Base-by-base conservation (phyloP, 2,329 filamentous ascomycete species). In the Aspergillus uvarum region DNA sequence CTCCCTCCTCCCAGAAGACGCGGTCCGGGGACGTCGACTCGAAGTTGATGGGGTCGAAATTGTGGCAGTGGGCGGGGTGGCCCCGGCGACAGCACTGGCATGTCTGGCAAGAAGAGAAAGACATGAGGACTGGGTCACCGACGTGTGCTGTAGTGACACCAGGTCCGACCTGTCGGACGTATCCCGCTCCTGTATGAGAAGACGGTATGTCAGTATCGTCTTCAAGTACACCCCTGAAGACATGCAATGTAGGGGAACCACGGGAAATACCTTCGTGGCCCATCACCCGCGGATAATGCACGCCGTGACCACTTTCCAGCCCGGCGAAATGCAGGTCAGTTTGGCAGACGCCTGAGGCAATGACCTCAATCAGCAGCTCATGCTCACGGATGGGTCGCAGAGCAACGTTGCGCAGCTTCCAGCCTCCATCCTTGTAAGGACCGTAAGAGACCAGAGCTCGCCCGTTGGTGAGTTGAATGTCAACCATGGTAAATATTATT, bases 311-410 rank as follows among this genome's bases (percentile, higher is more conserved):
- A 10, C 67, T 70, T 11, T 70, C 71, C 10, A 70, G 74, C 8
- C 77, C 74, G 2, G 79, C 81, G 54, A 82, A 77, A 29, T 80
- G 70, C 10, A 83, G 66, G 63, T 86, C 83, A 0, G 82, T 83
- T 60, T 86, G 83, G 62, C 83, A 86, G 53, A 86, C 78, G 0
- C 83, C 83, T 0, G 79, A 79, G 83, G 26, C 82, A 1, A 84
- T 74, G 59, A 85, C 80, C 47, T 83, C 80, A 3, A 85, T 78
- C 2, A 85, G 71, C 2, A 85, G 70, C 68, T 85, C 83, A 31
- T 82, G 78, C 1, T 79, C 72, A 6, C 56, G 58, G 8, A 66
- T 32, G 2, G 60, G 57, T 12, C 61, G 59, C 7, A 63, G 53
- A 1, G 47, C 10, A 50, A 68, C 48, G 7, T 61, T 50, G 16